Percentiles rank a stretch among this genome's conserved stretches.
Evolutionary conservation across 164 flowering plant genomes (phyloP).

Genomic region (Piper betle): DNA sequence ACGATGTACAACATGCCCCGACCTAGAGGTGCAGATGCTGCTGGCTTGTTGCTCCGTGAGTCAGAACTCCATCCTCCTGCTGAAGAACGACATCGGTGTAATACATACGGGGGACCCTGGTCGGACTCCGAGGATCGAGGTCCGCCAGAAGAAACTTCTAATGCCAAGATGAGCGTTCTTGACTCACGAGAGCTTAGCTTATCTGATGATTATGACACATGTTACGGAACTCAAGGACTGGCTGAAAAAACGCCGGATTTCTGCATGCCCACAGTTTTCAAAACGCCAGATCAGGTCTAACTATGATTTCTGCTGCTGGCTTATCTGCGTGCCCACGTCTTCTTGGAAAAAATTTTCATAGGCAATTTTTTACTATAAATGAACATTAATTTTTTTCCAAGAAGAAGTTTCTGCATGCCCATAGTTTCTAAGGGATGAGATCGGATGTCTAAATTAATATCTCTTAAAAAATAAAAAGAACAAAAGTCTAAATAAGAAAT

Average conservation of each 20-base stretch:
- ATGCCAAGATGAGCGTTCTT: constrained; percentile 14
- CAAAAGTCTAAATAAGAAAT: not conserved
- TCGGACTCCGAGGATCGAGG: constrained; percentile 68
- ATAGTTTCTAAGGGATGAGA: not conserved
- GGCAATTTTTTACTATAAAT: no score
- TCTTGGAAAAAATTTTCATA: no score
- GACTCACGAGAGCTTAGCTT: constrained; percentile 32
- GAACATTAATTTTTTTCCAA: no score
- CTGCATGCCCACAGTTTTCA: no score
- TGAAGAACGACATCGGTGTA: constrained; percentile 95
- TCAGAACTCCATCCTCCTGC: constrained; percentile 97
- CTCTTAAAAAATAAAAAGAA: not conserved
- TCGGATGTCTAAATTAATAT: not conserved
- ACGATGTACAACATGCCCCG: constrained; percentile 82
- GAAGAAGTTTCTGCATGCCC: constrained; percentile 62
- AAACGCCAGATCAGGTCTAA: no score
- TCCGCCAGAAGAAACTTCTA: constrained; percentile 38
- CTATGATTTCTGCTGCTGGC: no score
- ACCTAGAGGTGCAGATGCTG: constrained; percentile 99
- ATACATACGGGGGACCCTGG: constrained; percentile 97
- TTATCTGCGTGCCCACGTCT: no score
- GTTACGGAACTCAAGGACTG: constrained; percentile 57
- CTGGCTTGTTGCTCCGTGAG: constrained; percentile 92
- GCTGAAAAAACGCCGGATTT: constrained; percentile 94
- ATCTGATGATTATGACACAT: constrained; percentile 30